These are phyloP conservation scores for Fusarium aywerte DNA, from an alignment of 2,329 filamentous ascomycete species.

Conservation along the genomic window DNA sequence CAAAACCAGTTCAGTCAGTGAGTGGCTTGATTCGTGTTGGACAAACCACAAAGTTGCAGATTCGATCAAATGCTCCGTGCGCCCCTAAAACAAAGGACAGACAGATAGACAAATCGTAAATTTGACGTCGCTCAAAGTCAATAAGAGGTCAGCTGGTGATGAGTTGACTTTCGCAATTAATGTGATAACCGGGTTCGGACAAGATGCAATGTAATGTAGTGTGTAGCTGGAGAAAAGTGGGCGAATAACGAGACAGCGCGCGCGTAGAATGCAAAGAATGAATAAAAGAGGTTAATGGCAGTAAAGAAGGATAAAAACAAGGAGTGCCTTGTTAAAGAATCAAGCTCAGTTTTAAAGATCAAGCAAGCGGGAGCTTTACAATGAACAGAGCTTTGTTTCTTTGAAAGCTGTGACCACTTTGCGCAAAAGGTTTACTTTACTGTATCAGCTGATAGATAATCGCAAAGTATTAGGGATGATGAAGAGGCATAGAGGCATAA, in stretches of 20 bases:
- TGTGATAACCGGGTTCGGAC: constrained; percentile 26
- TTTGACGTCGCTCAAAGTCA: constrained; percentile 20
- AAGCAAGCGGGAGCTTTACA: constrained; percentile 9
- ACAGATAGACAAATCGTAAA: background rate
- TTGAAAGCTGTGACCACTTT: constrained; percentile 18
- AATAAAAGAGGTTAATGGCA: constrained; percentile 1
- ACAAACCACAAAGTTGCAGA: constrained; percentile 10
- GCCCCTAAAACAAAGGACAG: constrained; percentile 1
- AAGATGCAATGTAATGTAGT: constrained; percentile 3
- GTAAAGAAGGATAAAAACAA: constrained; percentile 3
- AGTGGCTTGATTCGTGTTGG: constrained; percentile 21
- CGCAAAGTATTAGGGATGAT: constrained; percentile 23
- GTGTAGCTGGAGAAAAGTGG: constrained; percentile 11
- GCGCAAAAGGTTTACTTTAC: constrained; percentile 8
- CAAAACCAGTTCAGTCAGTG: background rate
- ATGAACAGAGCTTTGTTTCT: constrained; percentile 11
- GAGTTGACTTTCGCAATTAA: background rate
- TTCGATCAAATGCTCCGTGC: constrained; percentile 20
- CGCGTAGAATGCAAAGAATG: constrained; percentile 7
- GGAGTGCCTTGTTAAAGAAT: background rate
- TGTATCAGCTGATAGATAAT: background rate
- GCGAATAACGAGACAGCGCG: background rate
- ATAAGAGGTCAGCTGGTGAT: constrained; percentile 19
- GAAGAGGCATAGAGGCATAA: constrained; percentile 27
- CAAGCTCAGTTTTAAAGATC: background rate